Base-by-base conservation (phyloP, 768 basidiomycete species). In the Boletus barrowsii region DNA sequence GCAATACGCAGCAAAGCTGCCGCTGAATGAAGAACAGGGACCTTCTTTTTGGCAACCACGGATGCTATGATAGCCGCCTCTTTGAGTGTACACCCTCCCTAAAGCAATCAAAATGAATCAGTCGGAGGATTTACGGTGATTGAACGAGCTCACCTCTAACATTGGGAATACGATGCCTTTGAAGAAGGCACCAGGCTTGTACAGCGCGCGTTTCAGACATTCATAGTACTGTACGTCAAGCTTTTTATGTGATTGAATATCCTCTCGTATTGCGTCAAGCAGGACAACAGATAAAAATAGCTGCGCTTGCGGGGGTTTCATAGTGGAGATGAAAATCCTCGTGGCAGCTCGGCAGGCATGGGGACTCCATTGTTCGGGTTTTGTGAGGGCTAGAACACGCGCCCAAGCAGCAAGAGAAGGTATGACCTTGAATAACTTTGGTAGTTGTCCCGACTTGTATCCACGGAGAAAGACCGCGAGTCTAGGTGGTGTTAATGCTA, bases 121-220 rank as follows among this genome's bases (percentile, higher is more conserved):
- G 35, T 32, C 42, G 33, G 24, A 71, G 75, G 69, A 75, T 79
- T 10, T 24, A 50, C 6, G 35, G 17, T 30, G 14, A n/a, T 37
- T 41, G 17, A 45, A 47, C 32, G 49, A 13, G 66, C 87, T 59
- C 64, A 94, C 95, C 67, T 96, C 93, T 56, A 97, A 80, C 69
- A 99, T 78, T 1, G 97, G 97, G 70, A 99, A 98, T 36, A 99
- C 79, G 53, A 99, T 86, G 5, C 96, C 97, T 69, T 99, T 98
- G 80, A 98, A 98, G 70, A 98, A 98, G 1, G 97, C 96, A 4
- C 89, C 90, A 3, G 97, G 97, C 71, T 98, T 99, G 72, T 96
- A 98, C 54, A 98, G 72, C 5, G 92, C 83, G 62, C 92, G 86
- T 71, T 93, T 94, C 61, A 99, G 68, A n/a, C 87, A 86, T 69